Evolutionary conservation across 441 rosid species (phyloP), one percentile per base, ranked within the genome.

Genomic region (Adansonia madagascariensis): DNA sequence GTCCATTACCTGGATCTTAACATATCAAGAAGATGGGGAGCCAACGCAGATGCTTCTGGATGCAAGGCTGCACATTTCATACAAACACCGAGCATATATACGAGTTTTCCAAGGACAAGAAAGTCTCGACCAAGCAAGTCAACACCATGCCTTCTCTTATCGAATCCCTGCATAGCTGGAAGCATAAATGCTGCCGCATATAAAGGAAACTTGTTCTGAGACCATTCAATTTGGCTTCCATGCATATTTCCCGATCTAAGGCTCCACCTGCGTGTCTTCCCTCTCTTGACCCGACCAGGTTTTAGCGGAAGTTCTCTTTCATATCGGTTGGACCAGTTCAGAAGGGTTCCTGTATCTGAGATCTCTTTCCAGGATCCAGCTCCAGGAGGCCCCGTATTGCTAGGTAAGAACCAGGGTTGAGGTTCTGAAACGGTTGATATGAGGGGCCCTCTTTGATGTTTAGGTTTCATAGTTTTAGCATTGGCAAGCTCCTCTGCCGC

Each of bases 131-230:
- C 97, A 14, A 96, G 98, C 82, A 96, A 90, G 88, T 96, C 99
- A 80, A 94, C 94, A 10, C 99, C 99, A 43, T 94, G 99, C 67
- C 92, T 86, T 85, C 85, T 93, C 91, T 88, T 93, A 86, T 96
- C 99, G 80, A 91, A 94, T 68, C 91, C 96, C 88, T 88, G 89
- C 99, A 96, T 96, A 78, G 92, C 94, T 83, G 99, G 99, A 83
- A 96, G 98, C 98, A 96, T 94, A 88, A 94, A 94, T 18, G 99
- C 95, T 49, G 97, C 97, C 47, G 97, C 97, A 76, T 91, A 94
- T 44, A 90, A 69, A 64, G 97, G 99, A 78, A 96, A 96, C 75
- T 84, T 91, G 75, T 96, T 96, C 52, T 88, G 94, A 62, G 93
- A 83, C 89, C 86, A 84, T 64, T 89, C 97, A 49, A 79, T 68